phyloP scores from a whole-genome alignment of 768 basidiomycete genomes.

The Phylloporus rhodoxanthus region DNA sequence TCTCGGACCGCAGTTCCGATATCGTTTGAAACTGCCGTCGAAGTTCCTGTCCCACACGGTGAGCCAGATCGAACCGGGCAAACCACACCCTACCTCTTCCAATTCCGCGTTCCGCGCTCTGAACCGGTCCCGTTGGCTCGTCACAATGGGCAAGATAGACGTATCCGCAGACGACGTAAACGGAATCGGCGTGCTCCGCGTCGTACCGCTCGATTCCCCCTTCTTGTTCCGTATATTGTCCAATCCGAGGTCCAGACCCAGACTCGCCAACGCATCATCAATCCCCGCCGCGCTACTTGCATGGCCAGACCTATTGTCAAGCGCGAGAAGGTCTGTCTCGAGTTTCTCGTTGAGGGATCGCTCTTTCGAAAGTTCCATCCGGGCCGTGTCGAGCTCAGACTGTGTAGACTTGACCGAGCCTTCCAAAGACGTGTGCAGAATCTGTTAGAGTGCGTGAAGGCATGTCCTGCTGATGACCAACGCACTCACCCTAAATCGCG shows the following conservation, averaged over 20 bases:
- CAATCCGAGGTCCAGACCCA: slow-evolving; percentile 53
- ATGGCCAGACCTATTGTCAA: slow-evolving; percentile 56
- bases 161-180: slow-evolving; percentile 77
- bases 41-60: slow-evolving; percentile 56
- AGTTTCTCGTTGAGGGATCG: slow-evolving; percentile 79
- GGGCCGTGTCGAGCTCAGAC: slow-evolving; percentile 52
- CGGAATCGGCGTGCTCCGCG: slow-evolving; percentile 59
- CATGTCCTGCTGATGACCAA: neutral
- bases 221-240: no score
- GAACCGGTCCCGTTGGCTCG: slow-evolving; percentile 96
- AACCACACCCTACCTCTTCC: slow-evolving; percentile 63
- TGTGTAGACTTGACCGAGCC: slow-evolving; percentile 53
- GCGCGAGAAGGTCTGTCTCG: slow-evolving; percentile 81
- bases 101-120: slow-evolving; percentile 93
- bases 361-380: slow-evolving; percentile 71
- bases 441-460: slow-evolving; percentile 39
- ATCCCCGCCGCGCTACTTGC: no score
- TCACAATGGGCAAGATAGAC: slow-evolving; percentile 97
- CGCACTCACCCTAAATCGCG: slow-evolving; percentile 69
- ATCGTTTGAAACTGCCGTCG: slow-evolving; percentile 93
- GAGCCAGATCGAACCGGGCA: neutral
- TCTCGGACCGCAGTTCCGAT: slow-evolving; percentile 87
- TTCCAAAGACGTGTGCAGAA: slow-evolving; percentile 78
- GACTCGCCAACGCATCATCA: slow-evolving; percentile 59
- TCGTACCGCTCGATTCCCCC: slow-evolving; percentile 16